These are phyloP conservation scores for Rhodotorula sp. DNA, from an alignment of 1,284 basidiomycete genomes.

Conservation along the genomic window DNA sequence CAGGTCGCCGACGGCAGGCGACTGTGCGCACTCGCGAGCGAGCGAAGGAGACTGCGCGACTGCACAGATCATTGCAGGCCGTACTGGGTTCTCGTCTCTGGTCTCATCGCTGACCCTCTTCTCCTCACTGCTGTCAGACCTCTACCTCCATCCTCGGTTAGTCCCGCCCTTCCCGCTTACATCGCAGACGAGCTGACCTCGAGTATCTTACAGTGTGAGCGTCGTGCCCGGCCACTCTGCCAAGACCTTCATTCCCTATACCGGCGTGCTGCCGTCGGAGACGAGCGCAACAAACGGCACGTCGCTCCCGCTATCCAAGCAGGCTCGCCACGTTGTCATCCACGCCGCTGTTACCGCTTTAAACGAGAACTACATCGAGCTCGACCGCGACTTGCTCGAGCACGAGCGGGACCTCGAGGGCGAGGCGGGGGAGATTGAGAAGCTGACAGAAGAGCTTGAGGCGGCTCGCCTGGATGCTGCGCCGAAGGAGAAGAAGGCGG, in stretches of 20 bases:
- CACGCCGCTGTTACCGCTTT: conserved; percentile 39
- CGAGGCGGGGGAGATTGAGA: conserved; percentile 31
- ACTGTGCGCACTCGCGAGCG: too few species aligned
- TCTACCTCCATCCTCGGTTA: conserved; percentile 45
- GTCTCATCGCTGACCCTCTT: neutral
- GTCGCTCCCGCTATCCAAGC: neutral
- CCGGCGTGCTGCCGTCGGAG: conserved; percentile 29
- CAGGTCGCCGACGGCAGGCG: neutral
- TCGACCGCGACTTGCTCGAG: conserved; percentile 43
- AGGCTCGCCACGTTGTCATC: conserved; percentile 29
- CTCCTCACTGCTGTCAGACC: conserved; percentile 25
- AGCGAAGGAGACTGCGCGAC: neutral
- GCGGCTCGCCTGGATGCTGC: conserved; percentile 29
- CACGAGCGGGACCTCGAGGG: conserved; percentile 37
- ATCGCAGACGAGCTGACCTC: neutral
- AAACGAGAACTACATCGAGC: conserved; percentile 39
- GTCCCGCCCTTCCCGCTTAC: neutral
- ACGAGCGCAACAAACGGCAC: neutral
- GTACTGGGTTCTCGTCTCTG: too few species aligned
- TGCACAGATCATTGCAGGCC: too few species aligned
- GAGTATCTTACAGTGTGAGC: conserved; percentile 21
- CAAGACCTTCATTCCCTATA: conserved; percentile 46
- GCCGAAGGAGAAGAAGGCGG: conserved; percentile 22
- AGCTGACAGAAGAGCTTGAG: conserved; percentile 34
- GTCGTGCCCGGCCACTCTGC: conserved; percentile 46